phyloP scores from a whole-genome alignment of 306 rosid genomes.

The Sesbania bispinosa region DNA sequence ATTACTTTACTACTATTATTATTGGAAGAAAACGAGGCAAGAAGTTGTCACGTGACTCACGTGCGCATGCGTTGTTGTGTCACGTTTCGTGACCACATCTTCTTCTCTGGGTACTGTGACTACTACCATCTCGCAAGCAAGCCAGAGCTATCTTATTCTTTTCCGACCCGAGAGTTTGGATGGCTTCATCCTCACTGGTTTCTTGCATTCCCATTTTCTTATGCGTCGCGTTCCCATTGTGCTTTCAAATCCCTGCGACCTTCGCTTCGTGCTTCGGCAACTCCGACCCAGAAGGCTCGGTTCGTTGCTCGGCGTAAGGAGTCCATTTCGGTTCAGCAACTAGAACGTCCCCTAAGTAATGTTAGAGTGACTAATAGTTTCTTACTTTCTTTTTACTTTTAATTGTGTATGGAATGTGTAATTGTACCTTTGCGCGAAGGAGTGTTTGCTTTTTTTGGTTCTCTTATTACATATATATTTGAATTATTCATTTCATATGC shows the following conservation, averaged over 20 bases:
- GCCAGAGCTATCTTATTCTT: not conserved
- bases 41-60: too few relatives aligned
- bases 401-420: too few relatives aligned
- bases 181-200: constrained; percentile 56
- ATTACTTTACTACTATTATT: too few relatives aligned
- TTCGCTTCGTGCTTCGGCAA: constrained; percentile 57
- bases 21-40: too few relatives aligned
- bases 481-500: too few relatives aligned
- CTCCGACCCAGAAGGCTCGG: constrained; percentile 53
- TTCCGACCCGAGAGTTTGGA: not conserved
- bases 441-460: too few relatives aligned
- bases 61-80: too few relatives aligned
- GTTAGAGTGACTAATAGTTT: too few relatives aligned
- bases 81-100: constrained; percentile 7
- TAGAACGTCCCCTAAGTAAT: constrained; percentile 84
- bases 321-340: constrained; percentile 63
- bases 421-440: too few relatives aligned
- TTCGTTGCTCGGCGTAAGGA: constrained; percentile 78
- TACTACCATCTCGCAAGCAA: not conserved
- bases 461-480: too few relatives aligned
- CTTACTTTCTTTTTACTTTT: too few relatives aligned
- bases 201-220: constrained; percentile 32
- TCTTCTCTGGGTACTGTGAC: not conserved
- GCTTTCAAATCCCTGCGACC: constrained; percentile 28
- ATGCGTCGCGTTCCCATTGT: not conserved